Evolutionary conservation across 1,139 yeast genomes (phyloP).

Genomic region (Oligophagozyma castellii): DNA sequence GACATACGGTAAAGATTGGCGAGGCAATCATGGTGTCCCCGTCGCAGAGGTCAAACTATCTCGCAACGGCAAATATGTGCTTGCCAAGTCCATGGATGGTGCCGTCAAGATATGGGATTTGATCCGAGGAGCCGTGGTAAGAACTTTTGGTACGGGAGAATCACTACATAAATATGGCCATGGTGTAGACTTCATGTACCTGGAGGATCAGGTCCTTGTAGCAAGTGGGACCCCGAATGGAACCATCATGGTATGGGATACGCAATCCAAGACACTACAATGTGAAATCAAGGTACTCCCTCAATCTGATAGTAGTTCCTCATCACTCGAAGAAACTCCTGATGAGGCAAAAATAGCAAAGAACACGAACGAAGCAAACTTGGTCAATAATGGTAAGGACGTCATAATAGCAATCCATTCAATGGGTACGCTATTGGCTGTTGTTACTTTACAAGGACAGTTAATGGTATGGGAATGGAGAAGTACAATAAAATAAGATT

Average conservation of each 20-base stretch:
- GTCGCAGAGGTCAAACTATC: conserved; percentile 61
- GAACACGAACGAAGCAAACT: no score
- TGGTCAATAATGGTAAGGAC: no score
- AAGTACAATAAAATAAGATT: no score
- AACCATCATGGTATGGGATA: conserved; percentile 56
- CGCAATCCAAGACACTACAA: conserved; percentile 40
- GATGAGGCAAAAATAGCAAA: no score
- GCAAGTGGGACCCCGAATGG: conserved; percentile 54
- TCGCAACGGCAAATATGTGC: conserved; percentile 69
- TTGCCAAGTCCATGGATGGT: conserved; percentile 76
- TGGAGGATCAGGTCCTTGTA: conserved; percentile 25
- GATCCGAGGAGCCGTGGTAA: conserved; percentile 61
- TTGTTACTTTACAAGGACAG: no score
- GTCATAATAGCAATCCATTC: no score
- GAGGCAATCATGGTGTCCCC: conserved; percentile 51
- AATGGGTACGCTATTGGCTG: no score
- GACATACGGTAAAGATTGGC: conserved; percentile 52
- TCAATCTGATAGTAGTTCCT: no score
- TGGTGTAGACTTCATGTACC: conserved; percentile 34
- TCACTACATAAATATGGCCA: conserved; percentile 26
- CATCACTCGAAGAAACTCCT: no score
- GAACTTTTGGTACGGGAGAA: no score
- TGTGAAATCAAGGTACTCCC: conserved; percentile 31
- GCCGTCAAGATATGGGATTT: conserved; percentile 70
- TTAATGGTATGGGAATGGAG: no score